Conservation (phyloP, 2,329 filamentous ascomycete species). For the Hypocrella siamensis region DNA sequence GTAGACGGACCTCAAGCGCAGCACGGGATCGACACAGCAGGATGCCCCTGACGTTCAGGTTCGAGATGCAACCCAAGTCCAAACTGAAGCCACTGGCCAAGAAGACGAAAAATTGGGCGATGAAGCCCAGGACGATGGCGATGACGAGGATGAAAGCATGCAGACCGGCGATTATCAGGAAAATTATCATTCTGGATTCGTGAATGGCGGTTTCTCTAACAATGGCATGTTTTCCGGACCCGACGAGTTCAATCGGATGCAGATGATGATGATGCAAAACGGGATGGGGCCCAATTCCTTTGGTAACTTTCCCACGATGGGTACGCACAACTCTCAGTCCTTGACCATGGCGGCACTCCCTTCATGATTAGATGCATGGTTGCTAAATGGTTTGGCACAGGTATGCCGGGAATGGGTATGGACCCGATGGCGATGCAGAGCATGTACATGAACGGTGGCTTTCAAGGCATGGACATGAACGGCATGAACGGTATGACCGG, state of each 20-base stretch:
- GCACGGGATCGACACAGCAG: background rate
- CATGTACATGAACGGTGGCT: conserved; percentile 67
- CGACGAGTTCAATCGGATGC: conserved; percentile 61
- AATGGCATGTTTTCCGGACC: conserved; percentile 42
- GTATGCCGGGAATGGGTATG: conserved; percentile 75
- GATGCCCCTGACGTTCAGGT: no score
- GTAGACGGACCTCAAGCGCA: background rate
- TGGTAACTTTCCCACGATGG: conserved; percentile 64
- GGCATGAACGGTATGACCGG: no score
- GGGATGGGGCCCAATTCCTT: conserved; percentile 42
- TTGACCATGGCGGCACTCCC: background rate
- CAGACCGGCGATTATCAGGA: conserved; percentile 15
- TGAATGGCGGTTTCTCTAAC: conserved; percentile 33
- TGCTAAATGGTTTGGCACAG: conserved; percentile 20
- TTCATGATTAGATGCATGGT: conserved; percentile 12
- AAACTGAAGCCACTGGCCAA: no score
- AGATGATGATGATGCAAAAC: conserved; percentile 68
- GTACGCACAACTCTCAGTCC: conserved; percentile 39
- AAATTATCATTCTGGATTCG: conserved; percentile 19
- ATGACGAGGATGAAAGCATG: conserved; percentile 11
- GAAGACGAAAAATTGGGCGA: conserved; percentile 4
- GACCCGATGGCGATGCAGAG: conserved; percentile 62
- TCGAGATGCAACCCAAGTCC: no score
- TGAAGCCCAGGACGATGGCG: conserved; percentile 6
- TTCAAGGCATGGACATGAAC: conserved; percentile 63